These are phyloP conservation scores for Neonectria sp. DNA, from an alignment of 2,329 filamentous ascomycete species.

Conservation along the genomic window DNA sequence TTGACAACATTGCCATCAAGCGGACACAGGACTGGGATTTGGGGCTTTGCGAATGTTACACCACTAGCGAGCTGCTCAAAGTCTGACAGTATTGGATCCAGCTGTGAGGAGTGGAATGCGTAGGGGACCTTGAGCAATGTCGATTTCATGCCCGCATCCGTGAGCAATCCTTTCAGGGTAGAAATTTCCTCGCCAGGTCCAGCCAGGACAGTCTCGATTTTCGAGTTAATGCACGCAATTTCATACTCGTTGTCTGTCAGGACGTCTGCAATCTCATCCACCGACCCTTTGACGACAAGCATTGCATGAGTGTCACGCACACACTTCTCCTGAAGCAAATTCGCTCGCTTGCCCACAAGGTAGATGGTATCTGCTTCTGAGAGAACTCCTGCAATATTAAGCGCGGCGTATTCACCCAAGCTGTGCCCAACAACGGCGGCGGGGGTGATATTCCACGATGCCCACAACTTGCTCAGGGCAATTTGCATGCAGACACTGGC, in stretches of 20 bases:
- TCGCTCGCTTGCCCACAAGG: conserved; percentile 73
- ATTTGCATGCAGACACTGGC: conserved; percentile 58
- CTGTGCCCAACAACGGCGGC: conserved; percentile 66
- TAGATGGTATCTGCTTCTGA: conserved; percentile 73
- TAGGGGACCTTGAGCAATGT: conserved; percentile 53
- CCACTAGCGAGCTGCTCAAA: conserved; percentile 54
- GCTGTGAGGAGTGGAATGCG: conserved; percentile 56
- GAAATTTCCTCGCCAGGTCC: conserved; percentile 31
- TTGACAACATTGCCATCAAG: conserved; percentile 33
- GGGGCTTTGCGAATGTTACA: conserved; percentile 22
- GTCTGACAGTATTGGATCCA: conserved; percentile 60
- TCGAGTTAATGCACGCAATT: conserved; percentile 74
- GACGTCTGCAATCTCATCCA: conserved; percentile 22
- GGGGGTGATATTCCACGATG: conserved; percentile 56
- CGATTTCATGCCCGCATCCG: conserved; percentile 47
- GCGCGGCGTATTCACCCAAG: conserved; percentile 56
- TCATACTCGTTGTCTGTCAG: conserved; percentile 50
- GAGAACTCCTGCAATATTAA: conserved; percentile 73
- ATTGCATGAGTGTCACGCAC: conserved; percentile 54
- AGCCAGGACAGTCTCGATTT: conserved; percentile 69
- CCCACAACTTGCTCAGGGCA: conserved; percentile 60
- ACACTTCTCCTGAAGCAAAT: conserved; percentile 70
- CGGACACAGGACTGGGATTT: conserved; percentile 30
- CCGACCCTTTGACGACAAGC: conserved; percentile 51
- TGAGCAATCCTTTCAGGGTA: conserved; percentile 14